phyloP scores from a whole-genome alignment of 208 protist species.

The Trypanosomatidae sp. region DNA sequence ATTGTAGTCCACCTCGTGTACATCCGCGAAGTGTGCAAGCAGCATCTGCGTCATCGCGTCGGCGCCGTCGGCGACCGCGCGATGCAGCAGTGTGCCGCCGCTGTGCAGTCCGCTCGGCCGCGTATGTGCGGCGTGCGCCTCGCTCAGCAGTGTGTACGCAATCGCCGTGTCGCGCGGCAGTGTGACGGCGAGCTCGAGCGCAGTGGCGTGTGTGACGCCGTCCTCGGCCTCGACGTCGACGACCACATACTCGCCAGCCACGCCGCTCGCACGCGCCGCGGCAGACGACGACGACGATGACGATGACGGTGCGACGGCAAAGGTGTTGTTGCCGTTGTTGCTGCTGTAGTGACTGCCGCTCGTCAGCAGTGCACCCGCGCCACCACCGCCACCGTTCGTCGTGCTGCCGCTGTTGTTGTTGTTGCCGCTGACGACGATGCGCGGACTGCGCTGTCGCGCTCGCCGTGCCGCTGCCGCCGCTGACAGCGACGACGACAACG shows the following conservation, averaged over 20 bases:
- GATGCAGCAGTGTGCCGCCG: constrained; percentile 45
- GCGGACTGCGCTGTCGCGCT: background rate
- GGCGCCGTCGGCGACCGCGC: constrained; percentile 21
- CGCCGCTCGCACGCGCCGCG: too few relatives aligned
- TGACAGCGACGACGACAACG: background rate
- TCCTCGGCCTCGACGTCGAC: constrained; percentile 62
- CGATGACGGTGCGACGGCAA: too few relatives aligned
- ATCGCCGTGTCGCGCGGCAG: constrained; percentile 10
- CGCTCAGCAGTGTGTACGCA: constrained; percentile 19
- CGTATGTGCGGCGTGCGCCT: constrained; percentile 28
- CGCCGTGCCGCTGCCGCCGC: background rate
- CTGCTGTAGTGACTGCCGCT: too few relatives aligned
- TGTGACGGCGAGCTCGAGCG: constrained; percentile 60
- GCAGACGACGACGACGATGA: too few relatives aligned
- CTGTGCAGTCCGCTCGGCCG: constrained; percentile 25
- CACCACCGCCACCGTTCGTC: too few relatives aligned
- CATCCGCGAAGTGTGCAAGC: constrained; percentile 50
- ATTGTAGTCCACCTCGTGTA: constrained; percentile 37
- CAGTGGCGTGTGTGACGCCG: constrained; percentile 11
- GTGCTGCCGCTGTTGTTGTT: too few relatives aligned
- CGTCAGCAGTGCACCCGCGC: too few relatives aligned
- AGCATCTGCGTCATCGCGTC: constrained; percentile 22
- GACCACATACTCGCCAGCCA: too few relatives aligned
- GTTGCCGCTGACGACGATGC: too few relatives aligned
- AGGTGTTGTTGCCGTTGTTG: too few relatives aligned